phyloP scores from a whole-genome alignment of 2,329 filamentous ascomycete species.

The Metarhizium brunneum region DNA sequence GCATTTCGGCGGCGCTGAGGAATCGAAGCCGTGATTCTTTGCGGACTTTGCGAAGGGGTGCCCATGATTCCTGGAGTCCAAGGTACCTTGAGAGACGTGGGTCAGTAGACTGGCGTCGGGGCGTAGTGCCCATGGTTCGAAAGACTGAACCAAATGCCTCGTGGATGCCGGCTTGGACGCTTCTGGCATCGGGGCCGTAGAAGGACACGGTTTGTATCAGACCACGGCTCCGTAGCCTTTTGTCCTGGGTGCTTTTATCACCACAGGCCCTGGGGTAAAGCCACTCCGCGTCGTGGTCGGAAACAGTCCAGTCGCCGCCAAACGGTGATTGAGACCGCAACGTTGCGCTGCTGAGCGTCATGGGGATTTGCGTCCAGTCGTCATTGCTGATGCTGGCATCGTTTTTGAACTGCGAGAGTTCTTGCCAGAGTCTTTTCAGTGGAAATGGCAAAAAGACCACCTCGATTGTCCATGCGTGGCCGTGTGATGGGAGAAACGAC shows the following conservation, averaged over 20 bases:
- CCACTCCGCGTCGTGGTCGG: slow-evolving; percentile 46
- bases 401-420: slow-evolving; percentile 37
- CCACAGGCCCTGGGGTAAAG: slow-evolving; percentile 60
- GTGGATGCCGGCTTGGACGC: slow-evolving; percentile 55
- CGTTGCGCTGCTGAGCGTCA: slow-evolving; percentile 33
- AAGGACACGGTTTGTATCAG: slow-evolving; percentile 57
- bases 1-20: slow-evolving; percentile 60
- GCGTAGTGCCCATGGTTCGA: slow-evolving; percentile 30
- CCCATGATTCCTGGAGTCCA: slow-evolving; percentile 58
- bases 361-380: slow-evolving; percentile 47
- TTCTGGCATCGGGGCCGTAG: slow-evolving; percentile 53
- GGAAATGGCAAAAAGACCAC: slow-evolving; percentile 68
- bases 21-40: slow-evolving; percentile 66
- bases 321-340: slow-evolving; percentile 39
- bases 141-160: slow-evolving; percentile 52
- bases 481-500: slow-evolving; percentile 49
- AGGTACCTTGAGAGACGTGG: slow-evolving; percentile 34
- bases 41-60: slow-evolving; percentile 69
- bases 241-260: slow-evolving; percentile 52
- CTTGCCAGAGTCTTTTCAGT: slow-evolving; percentile 46
- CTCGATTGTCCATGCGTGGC: slow-evolving; percentile 63
- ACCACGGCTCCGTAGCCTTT: slow-evolving; percentile 66
- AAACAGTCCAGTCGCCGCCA: slow-evolving; percentile 34
- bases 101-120: slow-evolving; percentile 17
- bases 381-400: slow-evolving; percentile 27